Base-by-base conservation (phyloP, 2,329 filamentous ascomycete species). In the Drechslerella coelobrocha region DNA sequence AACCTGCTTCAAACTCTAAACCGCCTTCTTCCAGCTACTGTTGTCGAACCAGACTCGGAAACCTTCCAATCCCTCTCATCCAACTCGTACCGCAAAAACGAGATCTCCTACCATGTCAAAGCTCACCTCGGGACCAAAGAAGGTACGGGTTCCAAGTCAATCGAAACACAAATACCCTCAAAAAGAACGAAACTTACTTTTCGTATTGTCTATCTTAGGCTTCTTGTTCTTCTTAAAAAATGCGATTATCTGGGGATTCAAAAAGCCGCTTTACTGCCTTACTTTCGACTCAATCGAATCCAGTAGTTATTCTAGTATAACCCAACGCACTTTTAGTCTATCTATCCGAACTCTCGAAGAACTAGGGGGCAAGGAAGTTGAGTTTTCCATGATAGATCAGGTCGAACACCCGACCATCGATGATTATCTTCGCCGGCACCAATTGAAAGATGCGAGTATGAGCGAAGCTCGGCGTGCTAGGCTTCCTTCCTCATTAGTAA, bases 331-430 rank as follows among this genome's bases (percentile, higher is more conserved):
- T 0, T 89, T 89, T 74, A 89, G 89, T 74, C 82, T 89, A 47
- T 84, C 84, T 0, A 81, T 89, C 0, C 86, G 89, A 75, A 81
- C 87, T 8, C 56, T 73, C 14, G 63, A 69, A 23, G 47, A 75
- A 24, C 69, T 72, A 29, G 72, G 73, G n/a, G 65, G 73, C 10
- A 72, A 87, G 72, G 87, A 89, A 75, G 79, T 88, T 21, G 87
- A 89, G 76, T 89, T 89, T 73, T 82, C 81, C 37, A 89, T 89
- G 87, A 77, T 89, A 17, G 87, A 89, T 74, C 87, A 89, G 78
- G 85, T 86, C 73, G 86, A 89, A 75, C 89, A 87, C 69, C 80
- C 79, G 2, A 84, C 83, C 21, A 89, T 89, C 71, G 85, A 88
- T 74, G 82, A 84, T 72, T 89, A 87, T 75, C 81, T 89, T 50